These are phyloP conservation scores for Liquidambar formosana DNA, from an alignment of 164 flowering plant species.

Conservation along the genomic window DNA sequence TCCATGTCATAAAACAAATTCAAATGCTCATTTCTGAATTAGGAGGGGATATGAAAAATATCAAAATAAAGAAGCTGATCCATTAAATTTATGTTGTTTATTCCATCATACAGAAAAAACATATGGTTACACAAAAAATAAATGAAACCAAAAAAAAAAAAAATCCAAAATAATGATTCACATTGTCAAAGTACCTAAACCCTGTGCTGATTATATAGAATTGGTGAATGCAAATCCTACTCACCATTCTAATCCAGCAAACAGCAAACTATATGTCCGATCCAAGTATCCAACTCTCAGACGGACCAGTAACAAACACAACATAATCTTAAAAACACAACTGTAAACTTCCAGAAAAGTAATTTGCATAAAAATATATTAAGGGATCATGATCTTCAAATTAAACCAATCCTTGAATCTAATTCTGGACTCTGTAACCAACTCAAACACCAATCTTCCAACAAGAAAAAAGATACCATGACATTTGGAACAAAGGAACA, in stretches of 20 bases:
- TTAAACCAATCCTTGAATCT: background rate
- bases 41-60: background rate
- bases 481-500: background rate
- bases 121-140: no score
- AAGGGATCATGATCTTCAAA: background rate
- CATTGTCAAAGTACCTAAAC: no score
- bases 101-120: no score
- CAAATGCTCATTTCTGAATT: background rate
- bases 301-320: no score
- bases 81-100: background rate
- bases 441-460: background rate
- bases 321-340: no score
- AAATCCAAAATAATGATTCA: no score
- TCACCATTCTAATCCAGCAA: no score
- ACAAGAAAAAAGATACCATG: background rate
- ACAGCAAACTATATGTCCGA: no score
- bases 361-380: background rate
- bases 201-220: no score
- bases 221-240: no score
- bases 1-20: background rate
- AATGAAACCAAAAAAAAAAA: no score
- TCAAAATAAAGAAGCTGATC: background rate
- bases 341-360: background rate
- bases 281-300: no score
- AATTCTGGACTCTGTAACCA: background rate